Base-by-base conservation (phyloP, 495 filamentous ascomycete species). In the Cairneyella variabilis region DNA sequence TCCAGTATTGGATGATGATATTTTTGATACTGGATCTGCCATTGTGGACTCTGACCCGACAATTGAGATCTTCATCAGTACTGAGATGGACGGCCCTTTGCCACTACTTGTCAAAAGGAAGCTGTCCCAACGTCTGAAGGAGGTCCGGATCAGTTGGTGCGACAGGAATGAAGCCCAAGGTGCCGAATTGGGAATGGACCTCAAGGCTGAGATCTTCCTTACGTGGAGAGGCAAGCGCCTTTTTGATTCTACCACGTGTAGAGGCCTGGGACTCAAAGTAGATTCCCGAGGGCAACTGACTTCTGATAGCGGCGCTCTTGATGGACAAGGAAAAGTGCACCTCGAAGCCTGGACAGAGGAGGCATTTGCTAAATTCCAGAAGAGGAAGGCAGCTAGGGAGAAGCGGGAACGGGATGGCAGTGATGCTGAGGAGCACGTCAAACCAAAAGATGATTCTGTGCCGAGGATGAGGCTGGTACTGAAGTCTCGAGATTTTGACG, bases 151-250 rank as follows among this genome's bases (percentile, higher is more conserved):
- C 32, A 76, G 77, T 21, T 95, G 89, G 88, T 88, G 78, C 56
- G 67, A 77, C 11, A 74, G 71, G 20, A n/a, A n/a, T n/a, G n/a
- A n/a, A n/a, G n/a, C n/a, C n/a, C 83, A 90, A 56, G 66, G 60
- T 2, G 73, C 90, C 42, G 56, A 60, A 34, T 60, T 62, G 7
- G 48, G 50, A 17, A 40, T 59, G 27, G 18, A 66, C 1, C 58
- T 73, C 36, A 69, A 76, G 14, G 65, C 67, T 20, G 63, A 70
- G 6, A 69, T 96, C 8, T 87, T 90, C 58, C 67, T 97, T 14
- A 92, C 88, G 2, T 96, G 90, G 86, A 85, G 82, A 46, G 79
- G 82, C 7, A 82, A 81, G 41, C 80, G 83, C 53, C 63, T 96
- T 2, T 95, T 83, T 59, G 81, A 87, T 52, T 73, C 83, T 26